Conservation (phyloP, 2,329 filamentous ascomycete species). For the Fusarium robinianum region DNA sequence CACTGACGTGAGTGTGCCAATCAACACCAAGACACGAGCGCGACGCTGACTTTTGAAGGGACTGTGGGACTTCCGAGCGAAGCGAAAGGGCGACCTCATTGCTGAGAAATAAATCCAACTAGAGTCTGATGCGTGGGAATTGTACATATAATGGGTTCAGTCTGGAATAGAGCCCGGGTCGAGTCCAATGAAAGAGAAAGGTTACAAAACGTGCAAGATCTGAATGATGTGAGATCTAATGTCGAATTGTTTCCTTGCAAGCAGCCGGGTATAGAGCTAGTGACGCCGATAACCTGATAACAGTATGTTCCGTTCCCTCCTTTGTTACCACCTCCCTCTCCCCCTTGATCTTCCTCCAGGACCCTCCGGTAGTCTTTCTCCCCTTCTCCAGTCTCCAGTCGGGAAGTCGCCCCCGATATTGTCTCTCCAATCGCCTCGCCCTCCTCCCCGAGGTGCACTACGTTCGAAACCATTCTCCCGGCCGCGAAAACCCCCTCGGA, state of each 20-base stretch:
- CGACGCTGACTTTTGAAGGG: slow-evolving; percentile 61
- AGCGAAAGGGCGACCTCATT: slow-evolving; percentile 85
- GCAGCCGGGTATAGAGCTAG: slow-evolving; percentile 38
- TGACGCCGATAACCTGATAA: slow-evolving; percentile 15
- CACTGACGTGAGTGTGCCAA: slow-evolving; percentile 74
- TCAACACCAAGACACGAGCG: background rate
- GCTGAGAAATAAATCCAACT: slow-evolving; percentile 67
- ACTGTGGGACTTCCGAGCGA: slow-evolving; percentile 82
- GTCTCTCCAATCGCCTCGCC: slow-evolving; percentile 46
- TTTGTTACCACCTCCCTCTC: slow-evolving; percentile 37
- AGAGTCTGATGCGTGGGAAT: slow-evolving; percentile 17
- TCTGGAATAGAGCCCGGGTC: slow-evolving; percentile 37
- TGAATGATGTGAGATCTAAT: slow-evolving; percentile 13
- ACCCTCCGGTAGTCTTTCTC: slow-evolving; percentile 63
- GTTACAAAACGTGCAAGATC: slow-evolving; percentile 7
- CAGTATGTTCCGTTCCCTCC: slow-evolving; percentile 2
- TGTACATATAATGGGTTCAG: slow-evolving; percentile 50
- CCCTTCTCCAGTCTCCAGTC: slow-evolving; percentile 68
- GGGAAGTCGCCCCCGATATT: slow-evolving; percentile 47
- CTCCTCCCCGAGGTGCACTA: slow-evolving; percentile 43
- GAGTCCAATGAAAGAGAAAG: slow-evolving; percentile 26
- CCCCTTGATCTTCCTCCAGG: slow-evolving; percentile 40
- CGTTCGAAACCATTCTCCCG: slow-evolving; percentile 40
- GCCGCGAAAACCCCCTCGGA: slow-evolving; percentile 31
- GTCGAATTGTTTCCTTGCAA: slow-evolving; percentile 1